Evolutionary conservation across 768 basidiomycete genomes (phyloP), one percentile per base, ranked within the genome.

Genomic region (Tricholoma sp.): DNA sequence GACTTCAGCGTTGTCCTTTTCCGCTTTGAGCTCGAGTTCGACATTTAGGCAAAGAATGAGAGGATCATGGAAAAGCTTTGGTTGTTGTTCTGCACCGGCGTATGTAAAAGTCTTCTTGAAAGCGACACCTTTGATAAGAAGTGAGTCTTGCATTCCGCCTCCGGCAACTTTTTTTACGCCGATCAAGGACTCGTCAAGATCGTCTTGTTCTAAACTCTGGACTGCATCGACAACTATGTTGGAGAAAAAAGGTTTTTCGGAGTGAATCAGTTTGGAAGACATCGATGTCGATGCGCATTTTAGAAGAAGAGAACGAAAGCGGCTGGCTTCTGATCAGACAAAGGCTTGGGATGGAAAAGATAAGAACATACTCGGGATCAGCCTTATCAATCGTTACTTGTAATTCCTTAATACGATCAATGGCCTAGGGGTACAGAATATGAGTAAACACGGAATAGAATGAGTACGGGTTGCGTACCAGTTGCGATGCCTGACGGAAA

Each of bases 71-170:
- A 98, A 97, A 33, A 82, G 80, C 74, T 98, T 98, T 42, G 96
- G 97, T 69, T 98, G 96, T 72, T 99, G 97, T 69, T 99, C 97
- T 17, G 97, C 97, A 48, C 97, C 97, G 18, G 97, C 97, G 63
- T 99, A 99, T 2, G 94, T 95, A 74, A 99, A 99, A 0, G 97
- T 99, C 77, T 99, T 99, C 73, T 98, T 98, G 86, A 98, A 99
- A 0, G 97, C 86, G 49, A 99, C 97, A 37, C 97, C 96, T 55
- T 77, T 75, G 67, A 99, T 80, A 44, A 98, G 79, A 12, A 89
- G 80, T 2, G 94, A 96, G 70, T 98, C 97, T 72, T 98, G 94
- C 87, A 97, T 90, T 57, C 91, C 97, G 47, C 97, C 97, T 52
- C 97, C 97, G 20, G 97, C 85, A 49, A 98, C 91, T 77, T 98